These are phyloP conservation scores for Arachnomyces sp. DNA, from an alignment of 2,329 filamentous ascomycete genomes.

Conservation along the genomic window DNA sequence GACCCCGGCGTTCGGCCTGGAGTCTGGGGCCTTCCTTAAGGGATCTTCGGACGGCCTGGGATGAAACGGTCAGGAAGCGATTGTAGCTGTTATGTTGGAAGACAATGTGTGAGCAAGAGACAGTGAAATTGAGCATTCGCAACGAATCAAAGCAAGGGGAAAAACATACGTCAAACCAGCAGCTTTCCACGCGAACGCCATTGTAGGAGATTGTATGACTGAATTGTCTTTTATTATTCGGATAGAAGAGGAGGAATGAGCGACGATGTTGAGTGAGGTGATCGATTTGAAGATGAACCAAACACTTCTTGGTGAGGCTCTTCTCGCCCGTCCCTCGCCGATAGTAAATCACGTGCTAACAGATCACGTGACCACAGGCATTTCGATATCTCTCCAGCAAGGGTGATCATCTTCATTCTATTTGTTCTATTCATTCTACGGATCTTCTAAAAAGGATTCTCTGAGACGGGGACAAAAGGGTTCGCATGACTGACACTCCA, in stretches of 20 bases:
- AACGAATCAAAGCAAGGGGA: constrained; percentile 15
- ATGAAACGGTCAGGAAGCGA: constrained; percentile 94
- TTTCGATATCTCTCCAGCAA: no score
- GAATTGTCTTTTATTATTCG: constrained; percentile 17
- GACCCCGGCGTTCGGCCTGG: constrained; percentile 77
- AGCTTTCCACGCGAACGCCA: constrained; percentile 98
- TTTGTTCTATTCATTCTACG: no score
- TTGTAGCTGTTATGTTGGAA: constrained; percentile 69
- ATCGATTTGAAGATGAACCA: no score
- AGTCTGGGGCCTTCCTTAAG: constrained; percentile 93
- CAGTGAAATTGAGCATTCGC: constrained; percentile 29
- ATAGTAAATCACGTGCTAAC: no score
- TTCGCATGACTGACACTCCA: no score
- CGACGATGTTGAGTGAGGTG: no score
- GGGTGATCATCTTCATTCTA: no score
- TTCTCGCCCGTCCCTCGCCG: no score
- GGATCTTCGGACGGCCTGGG: constrained; percentile 90
- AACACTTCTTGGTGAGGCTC: no score
- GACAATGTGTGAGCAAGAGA: constrained; percentile 14
- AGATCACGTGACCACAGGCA: no score
- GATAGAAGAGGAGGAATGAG: neutral
- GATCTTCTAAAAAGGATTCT: no score
- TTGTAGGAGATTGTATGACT: constrained; percentile 49
- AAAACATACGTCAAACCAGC: constrained; percentile 81
- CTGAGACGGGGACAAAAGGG: no score